A percentile compares a stretch with the other conserved stretches of the same genome.
phyloP scores from a whole-genome alignment of 805 yeast species.

The Yarrowia sp. region DNA sequence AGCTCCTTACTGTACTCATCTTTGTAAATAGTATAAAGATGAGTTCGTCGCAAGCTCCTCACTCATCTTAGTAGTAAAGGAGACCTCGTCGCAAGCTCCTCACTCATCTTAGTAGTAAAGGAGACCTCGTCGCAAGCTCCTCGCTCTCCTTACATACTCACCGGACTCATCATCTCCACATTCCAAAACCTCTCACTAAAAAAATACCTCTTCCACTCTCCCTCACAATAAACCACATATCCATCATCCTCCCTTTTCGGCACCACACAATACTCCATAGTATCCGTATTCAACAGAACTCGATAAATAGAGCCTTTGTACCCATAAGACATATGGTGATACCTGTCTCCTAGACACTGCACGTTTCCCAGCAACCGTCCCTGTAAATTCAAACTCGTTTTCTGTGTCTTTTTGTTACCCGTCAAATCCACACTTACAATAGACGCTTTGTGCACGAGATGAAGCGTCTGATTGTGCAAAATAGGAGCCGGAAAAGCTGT shows the following conservation, averaged over 20 bases:
- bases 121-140: not conserved
- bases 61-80: not conserved
- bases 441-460: not conserved
- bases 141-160: not conserved
- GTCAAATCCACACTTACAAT: conserved; percentile 2
- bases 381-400: not conserved
- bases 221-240: not conserved
- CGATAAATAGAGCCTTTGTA: not conserved
- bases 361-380: not conserved
- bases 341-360: conserved; percentile 11
- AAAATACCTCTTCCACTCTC: not conserved
- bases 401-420: not conserved
- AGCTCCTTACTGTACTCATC: too few species aligned
- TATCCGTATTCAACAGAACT: not conserved
- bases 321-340: conserved; percentile 4
- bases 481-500: conserved; percentile 7
- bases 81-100: not conserved
- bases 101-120: not conserved
- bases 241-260: not conserved
- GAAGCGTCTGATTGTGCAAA: conserved; percentile 2
- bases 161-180: not conserved
- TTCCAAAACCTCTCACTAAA: not conserved
- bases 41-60: not conserved
- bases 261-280: not conserved
- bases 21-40: too few species aligned